Evolutionary conservation across 768 basidiomycete genomes (phyloP).

Genomic region (Leccinum ochraceum): DNA sequence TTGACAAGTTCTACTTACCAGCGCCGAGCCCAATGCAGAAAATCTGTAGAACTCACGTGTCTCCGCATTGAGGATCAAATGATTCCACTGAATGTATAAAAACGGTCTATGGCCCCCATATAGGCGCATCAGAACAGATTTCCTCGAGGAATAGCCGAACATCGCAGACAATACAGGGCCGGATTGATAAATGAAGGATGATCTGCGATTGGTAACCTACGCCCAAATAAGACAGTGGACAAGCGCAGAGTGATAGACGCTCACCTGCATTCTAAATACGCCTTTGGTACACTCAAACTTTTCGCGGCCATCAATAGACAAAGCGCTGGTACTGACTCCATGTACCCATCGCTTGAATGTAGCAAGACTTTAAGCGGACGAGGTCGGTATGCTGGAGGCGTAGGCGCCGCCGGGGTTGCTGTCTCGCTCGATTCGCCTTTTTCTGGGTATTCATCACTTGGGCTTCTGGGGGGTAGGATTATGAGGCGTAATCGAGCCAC

Average conservation of each 20-base stretch:
- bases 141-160: too few relatives aligned
- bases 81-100: too few relatives aligned
- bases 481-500: constrained; percentile 22
- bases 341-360: constrained; percentile 88
- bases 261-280: constrained; percentile 85
- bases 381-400: constrained; percentile 39
- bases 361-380: constrained; percentile 74
- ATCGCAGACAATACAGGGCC: not conserved
- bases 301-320: constrained; percentile 82
- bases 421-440: constrained; percentile 16
- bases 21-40: not conserved
- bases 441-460: constrained; percentile 21
- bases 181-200: constrained; percentile 86
- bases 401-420: constrained; percentile 5
- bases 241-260: not conserved
- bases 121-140: too few relatives aligned
- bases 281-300: constrained; percentile 73
- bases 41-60: not conserved
- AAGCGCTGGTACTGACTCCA: constrained; percentile 87
- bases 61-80: not conserved
- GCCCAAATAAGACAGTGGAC: constrained; percentile 3
- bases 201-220: constrained; percentile 63
- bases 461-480: not conserved
- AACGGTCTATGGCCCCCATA: too few relatives aligned
- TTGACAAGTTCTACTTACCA: not conserved